phyloP scores from a whole-genome alignment of 495 filamentous ascomycete genomes.

The Annulohypoxylon moriforme region DNA sequence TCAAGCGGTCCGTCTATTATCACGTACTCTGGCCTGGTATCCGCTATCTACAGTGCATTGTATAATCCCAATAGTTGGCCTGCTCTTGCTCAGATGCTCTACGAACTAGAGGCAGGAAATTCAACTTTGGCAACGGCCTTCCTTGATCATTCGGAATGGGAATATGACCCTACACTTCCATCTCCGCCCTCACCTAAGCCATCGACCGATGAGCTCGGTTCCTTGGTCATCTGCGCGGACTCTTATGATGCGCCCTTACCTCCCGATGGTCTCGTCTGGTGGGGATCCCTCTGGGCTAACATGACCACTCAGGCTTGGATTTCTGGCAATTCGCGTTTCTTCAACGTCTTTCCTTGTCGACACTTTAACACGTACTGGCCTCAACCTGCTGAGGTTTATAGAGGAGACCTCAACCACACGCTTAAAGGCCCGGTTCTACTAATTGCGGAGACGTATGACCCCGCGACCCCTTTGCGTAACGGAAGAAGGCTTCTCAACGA shows the following conservation, averaged over 20 bases:
- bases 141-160: constrained; percentile 53
- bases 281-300: constrained; percentile 55
- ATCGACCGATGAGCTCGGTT: constrained; percentile 50
- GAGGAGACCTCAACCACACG: constrained; percentile 55
- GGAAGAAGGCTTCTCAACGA: constrained; percentile 54
- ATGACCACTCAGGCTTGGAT: constrained; percentile 59
- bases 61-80: constrained; percentile 58
- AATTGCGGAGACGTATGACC: constrained; percentile 61
- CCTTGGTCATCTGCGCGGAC: constrained; percentile 58
- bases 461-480: constrained; percentile 60
- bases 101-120: constrained; percentile 58
- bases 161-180: constrained; percentile 51
- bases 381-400: constrained; percentile 55
- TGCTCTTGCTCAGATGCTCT: constrained; percentile 51
- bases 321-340: constrained; percentile 57
- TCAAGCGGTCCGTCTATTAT: constrained; percentile 54
- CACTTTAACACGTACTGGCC: constrained; percentile 59
- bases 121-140: constrained; percentile 50
- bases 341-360: constrained; percentile 55
- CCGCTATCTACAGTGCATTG: constrained; percentile 52
- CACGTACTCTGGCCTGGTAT: constrained; percentile 56
- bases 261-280: constrained; percentile 55
- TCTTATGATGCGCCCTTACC: constrained; percentile 55
- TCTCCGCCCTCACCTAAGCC: constrained; percentile 44
- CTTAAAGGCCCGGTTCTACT: constrained; percentile 57